Base-by-base conservation (phyloP, 2,329 filamentous ascomycete species). In the Arthrobotrys entomopaga region DNA sequence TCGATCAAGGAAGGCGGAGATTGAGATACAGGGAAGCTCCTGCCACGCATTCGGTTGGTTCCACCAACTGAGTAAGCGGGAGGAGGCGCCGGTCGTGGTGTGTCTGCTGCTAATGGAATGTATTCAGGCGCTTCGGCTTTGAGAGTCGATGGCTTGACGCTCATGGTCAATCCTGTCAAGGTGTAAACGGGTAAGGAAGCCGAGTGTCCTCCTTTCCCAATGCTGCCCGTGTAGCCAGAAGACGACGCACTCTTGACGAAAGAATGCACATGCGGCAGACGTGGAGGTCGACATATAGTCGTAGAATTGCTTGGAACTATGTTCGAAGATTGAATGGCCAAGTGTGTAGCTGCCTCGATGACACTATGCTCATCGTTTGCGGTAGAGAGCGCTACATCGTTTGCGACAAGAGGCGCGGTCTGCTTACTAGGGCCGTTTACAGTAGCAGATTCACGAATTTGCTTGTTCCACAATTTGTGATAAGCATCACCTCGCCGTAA, bases 401-500 rank as follows among this genome's bases (percentile, higher is more conserved):
- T 40, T 57, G 50, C 19, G 65, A 57, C 22, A 65, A 65, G 60
- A 60, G 76, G 15, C 24, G 53, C 16, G 22, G 67, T 3, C 49
- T 53, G 52, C 66, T 50, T 46, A 22, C 56, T 54, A 48, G 61
- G 53, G n/a, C 74, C 59, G 19, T 64, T 54, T 15, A 34, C 43
- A 10, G 49, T 26, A 10, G 63, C 69, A 15, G 76, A 73, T 19
- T 76, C 70, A 16, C 76, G 61, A 16, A 86, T 83, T 78, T 90
- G 87, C 78, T 88, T 88, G 2, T 86, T 86, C 89, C 89, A 91
- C 34, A 91, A 81, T 60, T 87, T 85, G 22, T 85, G 84, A 77
- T 90, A 91, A 81, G 86, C 85, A 1, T 89, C 88, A 6, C 85
- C 83, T n/a, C 83, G 81, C 10, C 82, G 80, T 56, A 91, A 83